A percentile compares a stretch with the other conserved stretches of the same genome.
Evolutionary conservation across 495 filamentous ascomycete genomes (phyloP).

Genomic region (Penicillium cinerascens): DNA sequence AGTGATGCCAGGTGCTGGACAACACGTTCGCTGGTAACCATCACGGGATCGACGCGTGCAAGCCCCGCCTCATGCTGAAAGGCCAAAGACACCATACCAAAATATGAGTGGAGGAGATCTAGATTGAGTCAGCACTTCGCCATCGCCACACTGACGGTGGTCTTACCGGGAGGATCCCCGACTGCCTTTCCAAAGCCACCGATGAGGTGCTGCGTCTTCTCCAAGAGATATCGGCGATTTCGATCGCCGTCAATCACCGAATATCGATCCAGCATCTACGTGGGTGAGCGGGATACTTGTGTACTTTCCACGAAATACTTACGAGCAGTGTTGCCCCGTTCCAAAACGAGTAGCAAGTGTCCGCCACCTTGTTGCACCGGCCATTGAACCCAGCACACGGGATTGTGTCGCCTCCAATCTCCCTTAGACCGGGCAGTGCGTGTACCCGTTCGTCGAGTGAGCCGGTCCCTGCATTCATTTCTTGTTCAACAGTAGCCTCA

Average conservation of each 20-base stretch:
- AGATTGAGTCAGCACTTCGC: slow-evolving; percentile 12
- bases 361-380: slow-evolving; percentile 78
- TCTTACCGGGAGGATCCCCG: slow-evolving; percentile 67
- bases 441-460: slow-evolving; percentile 27
- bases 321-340: slow-evolving; percentile 66
- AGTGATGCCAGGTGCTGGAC: slow-evolving; percentile 41
- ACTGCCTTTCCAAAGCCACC: slow-evolving; percentile 87
- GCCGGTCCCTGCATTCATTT: slow-evolving; percentile 2
- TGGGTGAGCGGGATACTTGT: slow-evolving; percentile 7
- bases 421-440: slow-evolving; percentile 33
- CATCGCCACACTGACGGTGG: slow-evolving; percentile 1
- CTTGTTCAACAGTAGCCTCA: background rate
- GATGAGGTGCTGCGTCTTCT: slow-evolving; percentile 84
- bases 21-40: slow-evolving; percentile 59
- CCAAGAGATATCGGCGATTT: slow-evolving; percentile 73
- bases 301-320: slow-evolving; percentile 13
- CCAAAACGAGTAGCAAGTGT: slow-evolving; percentile 97
- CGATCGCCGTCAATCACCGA: slow-evolving; percentile 56
- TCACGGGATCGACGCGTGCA: slow-evolving; percentile 59
- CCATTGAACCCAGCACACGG: slow-evolving; percentile 76
- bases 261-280: slow-evolving; percentile 61
- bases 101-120: slow-evolving; percentile 87
- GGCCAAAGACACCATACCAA: slow-evolving; percentile 76
- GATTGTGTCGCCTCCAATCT: slow-evolving; percentile 32
- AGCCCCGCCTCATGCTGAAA: slow-evolving; percentile 61